These are phyloP conservation scores for Thraustochytrium sp. DNA, from an alignment of 352 stramenopile species.

Conservation along the genomic window DNA sequence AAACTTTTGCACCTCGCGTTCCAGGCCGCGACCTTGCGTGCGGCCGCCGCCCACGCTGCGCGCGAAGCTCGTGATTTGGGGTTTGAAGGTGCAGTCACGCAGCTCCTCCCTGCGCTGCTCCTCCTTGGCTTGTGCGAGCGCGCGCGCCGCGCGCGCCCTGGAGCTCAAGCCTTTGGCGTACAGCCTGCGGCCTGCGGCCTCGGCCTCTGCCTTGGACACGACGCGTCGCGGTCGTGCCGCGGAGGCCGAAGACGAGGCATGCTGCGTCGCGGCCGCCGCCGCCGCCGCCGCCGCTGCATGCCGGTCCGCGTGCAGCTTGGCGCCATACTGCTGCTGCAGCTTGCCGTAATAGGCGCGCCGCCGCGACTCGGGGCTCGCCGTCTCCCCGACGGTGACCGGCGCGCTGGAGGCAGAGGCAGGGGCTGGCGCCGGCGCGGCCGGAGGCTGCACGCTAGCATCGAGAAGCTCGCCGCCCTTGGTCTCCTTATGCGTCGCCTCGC, in stretches of 20 bases:
- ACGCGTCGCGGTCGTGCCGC: too few species aligned
- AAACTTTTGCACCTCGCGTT: background rate
- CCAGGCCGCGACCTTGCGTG: background rate
- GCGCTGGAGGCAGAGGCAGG: background rate
- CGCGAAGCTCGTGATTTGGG: background rate
- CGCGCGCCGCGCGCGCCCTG: background rate
- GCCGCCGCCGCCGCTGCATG: background rate
- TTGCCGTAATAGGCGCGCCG: background rate
- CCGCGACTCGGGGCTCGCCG: background rate
- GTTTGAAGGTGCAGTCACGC: background rate
- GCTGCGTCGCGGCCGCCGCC: too few species aligned
- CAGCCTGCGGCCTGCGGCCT: background rate
- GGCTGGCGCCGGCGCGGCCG: background rate
- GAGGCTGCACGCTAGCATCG: too few species aligned
- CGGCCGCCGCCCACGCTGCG: background rate
- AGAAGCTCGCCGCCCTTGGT: too few species aligned
- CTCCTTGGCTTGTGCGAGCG: background rate
- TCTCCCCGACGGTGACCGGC: background rate
- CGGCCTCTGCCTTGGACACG: background rate
- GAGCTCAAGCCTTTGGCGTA: background rate
- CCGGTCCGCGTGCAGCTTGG: background rate
- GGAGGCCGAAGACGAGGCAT: too few species aligned
- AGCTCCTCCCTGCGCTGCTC: background rate
- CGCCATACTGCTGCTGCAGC: constrained; percentile 2
- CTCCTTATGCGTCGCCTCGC: background rate